Evolutionary conservation across 1,284 basidiomycete genomes (phyloP), one percentile per base, ranked within the genome.

Genomic region (Marasmius fiardii): DNA sequence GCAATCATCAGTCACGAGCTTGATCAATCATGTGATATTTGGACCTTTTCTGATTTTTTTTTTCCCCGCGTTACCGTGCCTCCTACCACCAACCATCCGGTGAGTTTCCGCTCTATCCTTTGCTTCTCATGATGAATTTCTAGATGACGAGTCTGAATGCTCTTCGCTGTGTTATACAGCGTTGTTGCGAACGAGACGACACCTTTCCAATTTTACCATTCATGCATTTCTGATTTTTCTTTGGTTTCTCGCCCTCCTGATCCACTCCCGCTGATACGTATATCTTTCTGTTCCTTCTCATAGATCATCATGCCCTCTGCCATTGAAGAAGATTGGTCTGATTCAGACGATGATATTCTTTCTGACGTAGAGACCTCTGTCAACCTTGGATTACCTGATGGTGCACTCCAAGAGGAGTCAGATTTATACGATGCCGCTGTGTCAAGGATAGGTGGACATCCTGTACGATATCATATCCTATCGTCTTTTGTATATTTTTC

Each of bases 131-230:
- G 90, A 92, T 92, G 90, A 91, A 66, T 67, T 68, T 69, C 73
- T 80, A 91, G 90, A 92, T 92, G 90, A 92, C 90, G 90, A 92
- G 90, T 92, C 90, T 76, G 90, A 92, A 65, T 63, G 68, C 66
- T 65, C 63, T 64, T 63, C 65, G 66, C 73, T 75, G 78, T 84
- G 86, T 81, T 86, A 83, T 82, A 84, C 80, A 76, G 65, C 69
- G 10, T 68, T 63, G 63, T 63, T 64, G 65, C 62, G 67, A 74
- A 76, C 60, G 65, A 88, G 90, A 91, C 81, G 90, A 91, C 65
- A 76, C 74, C 64, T 70, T 67, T 65, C 66, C 75, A 72, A 69
- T 68, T 76, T 76, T 88, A 87, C 90, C 90, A 92, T 92, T 93
- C 90, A 92, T 92, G 90, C 88, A 78, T 86, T 79, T 74, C 90